Base-by-base conservation (phyloP, 345 rosid species). In the Linum tenue region DNA sequence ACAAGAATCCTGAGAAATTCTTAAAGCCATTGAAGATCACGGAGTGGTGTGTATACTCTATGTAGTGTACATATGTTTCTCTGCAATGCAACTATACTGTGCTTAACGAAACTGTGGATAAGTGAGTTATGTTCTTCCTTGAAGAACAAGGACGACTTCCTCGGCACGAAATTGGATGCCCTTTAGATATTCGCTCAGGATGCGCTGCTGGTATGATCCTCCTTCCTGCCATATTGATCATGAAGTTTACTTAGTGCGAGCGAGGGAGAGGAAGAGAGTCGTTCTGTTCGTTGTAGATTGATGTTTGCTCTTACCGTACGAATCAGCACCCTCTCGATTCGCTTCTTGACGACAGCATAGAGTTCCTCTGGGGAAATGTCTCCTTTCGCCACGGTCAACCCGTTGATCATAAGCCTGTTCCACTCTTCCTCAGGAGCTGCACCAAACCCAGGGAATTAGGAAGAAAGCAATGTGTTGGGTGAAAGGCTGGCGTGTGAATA, bases 361-460 rank as follows among this genome's bases (percentile, higher is more conserved):
- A 90, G 70, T 70, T 90, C 94, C 56, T 89, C 86, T 0, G 88
- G 82, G 10, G 77, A 62, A 62, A 83, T 70, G 39, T 86, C 81
- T 51, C 96, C 96, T 78, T 87, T 87, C 39, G 87, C 91, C 11
- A 81, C 59, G 7, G 84, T 82, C 82, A 92, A 65, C 58, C 95
- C 96, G 1, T 81, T 77, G 50, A 92, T 62, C 77, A 89, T 79
- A 65, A 86, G 79, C 70, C 69, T 89, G 76, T 83, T 89, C 97
- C 98, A 90, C 64, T 83, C 80, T 74, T 85, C 91, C 77, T 87
- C 91, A 2, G 97, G 90, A 85, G 91, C 97, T 92, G 85, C 76
- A 72, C 38, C 51, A 72, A 48, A 74, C 36, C 56, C 51, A 72
- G 7, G 68, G 55, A 9, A 8, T 5, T 36, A 7, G 40, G 7